These are phyloP conservation scores for Metrosideros polymorpha DNA, from an alignment of 441 rosid genomes.

Conservation along the genomic window DNA sequence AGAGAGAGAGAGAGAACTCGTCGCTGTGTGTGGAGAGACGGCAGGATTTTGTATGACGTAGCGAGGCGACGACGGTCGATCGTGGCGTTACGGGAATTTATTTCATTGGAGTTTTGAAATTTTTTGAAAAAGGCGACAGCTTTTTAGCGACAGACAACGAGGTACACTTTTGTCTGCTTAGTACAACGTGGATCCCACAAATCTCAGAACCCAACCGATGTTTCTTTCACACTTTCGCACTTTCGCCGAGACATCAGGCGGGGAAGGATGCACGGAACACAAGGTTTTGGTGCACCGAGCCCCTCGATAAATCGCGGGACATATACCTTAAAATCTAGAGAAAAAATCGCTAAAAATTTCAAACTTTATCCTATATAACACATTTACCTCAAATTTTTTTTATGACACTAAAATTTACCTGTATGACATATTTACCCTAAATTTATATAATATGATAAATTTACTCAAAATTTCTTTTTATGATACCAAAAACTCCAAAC, in stretches of 20 bases:
- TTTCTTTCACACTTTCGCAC: neutral
- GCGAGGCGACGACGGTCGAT: neutral
- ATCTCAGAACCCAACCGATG: neutral
- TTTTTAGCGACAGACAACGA: neutral
- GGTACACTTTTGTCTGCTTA: neutral
- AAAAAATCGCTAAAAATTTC: no score
- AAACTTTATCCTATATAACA: no score
- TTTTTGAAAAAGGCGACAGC: neutral
- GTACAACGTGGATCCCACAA: neutral
- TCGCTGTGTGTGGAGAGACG: neutral
- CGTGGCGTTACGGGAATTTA: neutral
- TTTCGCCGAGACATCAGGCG: neutral
- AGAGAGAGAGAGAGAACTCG: neutral
- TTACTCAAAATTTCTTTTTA: no score
- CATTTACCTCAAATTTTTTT: no score
- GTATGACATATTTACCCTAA: no score
- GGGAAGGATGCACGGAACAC: neutral
- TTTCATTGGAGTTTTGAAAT: neutral
- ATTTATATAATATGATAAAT: no score
- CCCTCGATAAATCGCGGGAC: no score
- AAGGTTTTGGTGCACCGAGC: no score
- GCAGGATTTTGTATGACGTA: neutral
- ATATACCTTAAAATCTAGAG: no score
- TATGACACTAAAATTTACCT: no score
- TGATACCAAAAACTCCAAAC: no score